Percentiles rank a stretch among this genome's conserved stretches.
Conservation (phyloP, 768 basidiomycete species). For the Russula griseocarnosa region DNA sequence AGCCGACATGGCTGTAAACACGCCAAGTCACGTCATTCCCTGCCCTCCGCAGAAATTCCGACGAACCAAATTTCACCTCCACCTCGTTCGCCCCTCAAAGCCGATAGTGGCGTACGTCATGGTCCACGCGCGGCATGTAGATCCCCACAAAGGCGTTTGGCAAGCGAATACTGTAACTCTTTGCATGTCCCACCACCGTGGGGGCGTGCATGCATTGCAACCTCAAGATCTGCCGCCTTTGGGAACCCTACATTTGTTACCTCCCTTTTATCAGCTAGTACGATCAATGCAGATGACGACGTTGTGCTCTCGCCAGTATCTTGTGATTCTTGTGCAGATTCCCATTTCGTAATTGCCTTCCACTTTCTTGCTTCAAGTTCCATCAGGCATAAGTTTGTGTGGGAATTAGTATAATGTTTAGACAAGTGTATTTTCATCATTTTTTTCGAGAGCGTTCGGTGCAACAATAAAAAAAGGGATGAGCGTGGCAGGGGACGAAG, state of each 20-base stretch:
- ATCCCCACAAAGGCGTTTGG: conserved; percentile 55
- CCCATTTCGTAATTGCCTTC: too few species aligned
- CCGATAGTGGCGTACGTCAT: conserved; percentile 66
- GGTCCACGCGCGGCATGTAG: conserved; percentile 42
- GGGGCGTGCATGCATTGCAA: too few species aligned
- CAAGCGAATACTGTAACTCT: conserved; percentile 39
- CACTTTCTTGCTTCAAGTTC: background rate
- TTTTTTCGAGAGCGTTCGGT: background rate
- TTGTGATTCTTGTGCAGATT: too few species aligned
- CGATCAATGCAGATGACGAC: too few species aligned
- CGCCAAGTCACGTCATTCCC: conserved; percentile 66
- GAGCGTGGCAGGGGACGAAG: background rate
- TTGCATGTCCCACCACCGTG: too few species aligned
- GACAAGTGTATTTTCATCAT: background rate
- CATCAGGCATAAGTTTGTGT: background rate
- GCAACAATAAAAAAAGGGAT: background rate
- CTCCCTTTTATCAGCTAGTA: too few species aligned
- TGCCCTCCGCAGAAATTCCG: conserved; percentile 55
- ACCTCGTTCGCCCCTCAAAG: conserved; percentile 51
- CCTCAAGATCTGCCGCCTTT: too few species aligned
- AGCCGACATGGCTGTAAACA: conserved; percentile 58
- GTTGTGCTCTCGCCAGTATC: background rate
- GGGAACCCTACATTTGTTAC: too few species aligned
- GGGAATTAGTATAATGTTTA: background rate
- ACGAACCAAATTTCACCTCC: conserved; percentile 63